Base-by-base conservation (phyloP, 1,139 yeast species). In the Eremothecium gossypii region DNA sequence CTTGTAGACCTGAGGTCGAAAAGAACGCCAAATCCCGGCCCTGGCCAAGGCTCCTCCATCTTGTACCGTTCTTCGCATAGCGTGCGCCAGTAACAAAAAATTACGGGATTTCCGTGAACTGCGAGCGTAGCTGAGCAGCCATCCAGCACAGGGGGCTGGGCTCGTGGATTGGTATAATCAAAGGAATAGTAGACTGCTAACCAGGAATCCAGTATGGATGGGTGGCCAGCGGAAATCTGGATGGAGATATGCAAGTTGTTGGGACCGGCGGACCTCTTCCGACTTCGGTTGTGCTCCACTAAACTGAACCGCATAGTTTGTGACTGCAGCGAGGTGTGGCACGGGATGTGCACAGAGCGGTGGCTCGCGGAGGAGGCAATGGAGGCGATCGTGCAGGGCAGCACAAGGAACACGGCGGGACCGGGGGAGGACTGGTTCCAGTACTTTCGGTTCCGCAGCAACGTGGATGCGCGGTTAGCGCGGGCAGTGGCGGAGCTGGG, bases 201-300 rank as follows among this genome's bases (percentile, higher is more conserved):
- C 30, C 27, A 23, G 36, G n/a, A 28, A 29, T 17, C 28, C 30
- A 12, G 23, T 45, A 31, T 34, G 37, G 37, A 34, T 34, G 29
- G 27, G 29, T 34, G 37, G 37, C 50, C 50, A 4, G 41, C 43
- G 26, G 53, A 49, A 36, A 26, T 49, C 26, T 49, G 53, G 53
- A 39, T 49, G 20, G 48, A 41, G 32, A 36, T 49, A 8, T 39
- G 47, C 7, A 45, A 36, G 23, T 32, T 33, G 34, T 33, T 49
- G 36, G 41, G 20, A 8, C 33, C 41, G 23, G 38, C 37, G 11
- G 53, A 49, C 23, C 35, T 49, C 11, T 35, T 47, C 14, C 40
- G 39, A 8, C 41, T 49, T 7, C 41, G 53, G 27, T 28, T 43
- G n/a, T 45, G 47, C 30, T 47, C 44, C n/a, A 45, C 33, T 28